Percentiles rank a stretch among this genome's conserved stretches.
Conservation (phyloP, 257 asterid species). For the Solanum megistacrolobum region DNA sequence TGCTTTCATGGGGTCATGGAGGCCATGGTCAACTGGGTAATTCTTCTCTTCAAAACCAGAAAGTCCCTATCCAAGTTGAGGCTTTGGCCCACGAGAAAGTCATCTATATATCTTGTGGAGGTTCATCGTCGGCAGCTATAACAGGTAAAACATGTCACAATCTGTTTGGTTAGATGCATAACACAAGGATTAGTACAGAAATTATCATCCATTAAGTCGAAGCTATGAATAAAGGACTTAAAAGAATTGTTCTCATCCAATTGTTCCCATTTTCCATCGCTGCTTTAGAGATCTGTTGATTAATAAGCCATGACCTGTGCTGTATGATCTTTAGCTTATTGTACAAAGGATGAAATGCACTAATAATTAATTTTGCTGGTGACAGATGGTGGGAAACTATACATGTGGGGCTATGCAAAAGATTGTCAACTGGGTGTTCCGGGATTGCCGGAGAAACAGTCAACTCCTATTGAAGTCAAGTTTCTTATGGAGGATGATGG, state of each 20-base stretch:
- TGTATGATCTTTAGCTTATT: neutral
- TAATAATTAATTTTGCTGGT: neutral
- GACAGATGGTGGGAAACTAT: slow-evolving; percentile 69
- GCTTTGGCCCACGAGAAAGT: slow-evolving; percentile 67
- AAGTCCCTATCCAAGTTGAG: slow-evolving; percentile 59
- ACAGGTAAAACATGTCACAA: slow-evolving; percentile 44
- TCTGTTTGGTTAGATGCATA: neutral
- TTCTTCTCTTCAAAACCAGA: slow-evolving; percentile 61
- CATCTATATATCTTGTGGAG: slow-evolving; percentile 78
- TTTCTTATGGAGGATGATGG: slow-evolving; percentile 75
- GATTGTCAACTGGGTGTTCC: slow-evolving; percentile 86
- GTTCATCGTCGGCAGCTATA: slow-evolving; percentile 90
- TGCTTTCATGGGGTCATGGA: slow-evolving; percentile 97
- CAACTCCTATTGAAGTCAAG: slow-evolving; percentile 70
- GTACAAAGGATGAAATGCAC: neutral
- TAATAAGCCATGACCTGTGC: neutral
- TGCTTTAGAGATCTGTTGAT: neutral
- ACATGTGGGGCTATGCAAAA: slow-evolving; percentile 88
- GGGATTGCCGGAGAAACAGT: slow-evolving; percentile 63
- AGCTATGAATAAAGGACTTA: neutral
- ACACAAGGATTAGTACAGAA: neutral
- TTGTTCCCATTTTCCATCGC: neutral
- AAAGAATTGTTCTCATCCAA: neutral
- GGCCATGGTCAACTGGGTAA: slow-evolving; percentile 91
- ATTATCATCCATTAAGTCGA: neutral